Base-by-base conservation (phyloP, 2,329 filamentous ascomycete genomes). In the Phaeosphaeria sp. region DNA sequence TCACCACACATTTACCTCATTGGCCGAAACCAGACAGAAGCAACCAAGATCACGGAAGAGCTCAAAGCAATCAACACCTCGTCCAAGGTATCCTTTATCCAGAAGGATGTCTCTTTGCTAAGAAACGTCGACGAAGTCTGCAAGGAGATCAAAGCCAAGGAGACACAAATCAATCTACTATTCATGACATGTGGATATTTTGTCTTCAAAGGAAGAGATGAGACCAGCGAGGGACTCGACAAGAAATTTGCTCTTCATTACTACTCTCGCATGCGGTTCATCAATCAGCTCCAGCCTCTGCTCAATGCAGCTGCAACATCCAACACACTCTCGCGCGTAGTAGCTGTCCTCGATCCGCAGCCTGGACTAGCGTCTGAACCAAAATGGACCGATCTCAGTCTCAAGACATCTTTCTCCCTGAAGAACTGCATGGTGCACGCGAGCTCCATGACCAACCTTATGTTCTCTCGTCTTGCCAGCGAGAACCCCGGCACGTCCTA, bases 151-250 rank as follows among this genome's bases (percentile, higher is more conserved):
- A 76, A 74, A 57, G 66, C 71, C 27, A 82, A 80, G 58, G 85
- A 87, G 66, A 71, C 74, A 39, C 78, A 78, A 24, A 78, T 89
- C 55, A 86, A 88, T 66, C 68, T 87, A 3, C 71, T 88, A 0
- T 84, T 87, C 64, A 77, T 86, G 52, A 84, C 79, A 1, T 80
- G 79, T 1, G 85, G 84, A 3, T 80, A 80, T 65, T 73, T 83
- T 61, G 78, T 78, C 2, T 54, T 80, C 6, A 69, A 69, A 44
- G 78, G 78, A n/a, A 67, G 78, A 6, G 65, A 69, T 11, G 74
- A 74, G 45, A 79, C 76, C 2, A 24, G 45, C 6, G 78, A 80
- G 64, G 75, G 75, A 9, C 61, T 80, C 9, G 72, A 77, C 45
- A 62, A 65, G 25, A 75, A 74, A 51, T 63, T 72, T 59, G 59